These are phyloP conservation scores for Stylosanthes scabra DNA, from an alignment of 331 rosid genomes.

Conservation along the genomic window DNA sequence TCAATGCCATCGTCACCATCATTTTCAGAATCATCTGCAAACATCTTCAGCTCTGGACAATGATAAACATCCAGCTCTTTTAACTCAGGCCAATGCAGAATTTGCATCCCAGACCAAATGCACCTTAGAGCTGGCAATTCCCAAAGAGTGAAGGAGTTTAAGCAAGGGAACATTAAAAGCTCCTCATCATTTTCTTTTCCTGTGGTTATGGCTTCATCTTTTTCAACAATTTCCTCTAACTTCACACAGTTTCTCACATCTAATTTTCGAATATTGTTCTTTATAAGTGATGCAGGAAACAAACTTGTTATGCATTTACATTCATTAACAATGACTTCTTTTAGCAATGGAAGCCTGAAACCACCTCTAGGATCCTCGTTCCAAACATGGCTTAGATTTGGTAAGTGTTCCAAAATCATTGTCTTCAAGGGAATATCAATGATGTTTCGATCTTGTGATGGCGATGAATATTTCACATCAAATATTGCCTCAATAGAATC, in stretches of 20 bases:
- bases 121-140: background rate
- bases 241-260: background rate
- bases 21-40: too few species aligned
- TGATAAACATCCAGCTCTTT: background rate
- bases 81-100: conserved; percentile 11
- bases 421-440: background rate
- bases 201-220: background rate
- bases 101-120: background rate
- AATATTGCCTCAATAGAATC: background rate
- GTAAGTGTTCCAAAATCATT: background rate
- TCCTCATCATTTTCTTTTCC: background rate
- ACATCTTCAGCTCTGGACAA: background rate
- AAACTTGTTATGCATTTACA: background rate
- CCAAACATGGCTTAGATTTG: conserved; percentile 22
- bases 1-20: too few species aligned
- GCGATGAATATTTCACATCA: too few species aligned
- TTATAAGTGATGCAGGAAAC: conserved; percentile 14
- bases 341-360: background rate
- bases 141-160: background rate
- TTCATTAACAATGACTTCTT: background rate
- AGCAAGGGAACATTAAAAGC: background rate
- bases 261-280: background rate
- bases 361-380: conserved; percentile 16
- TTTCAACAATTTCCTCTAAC: conserved; percentile 7
- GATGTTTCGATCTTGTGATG: background rate